Conservation (phyloP, 495 filamentous ascomycete species). For the Aspergillus haitiensis region DNA sequence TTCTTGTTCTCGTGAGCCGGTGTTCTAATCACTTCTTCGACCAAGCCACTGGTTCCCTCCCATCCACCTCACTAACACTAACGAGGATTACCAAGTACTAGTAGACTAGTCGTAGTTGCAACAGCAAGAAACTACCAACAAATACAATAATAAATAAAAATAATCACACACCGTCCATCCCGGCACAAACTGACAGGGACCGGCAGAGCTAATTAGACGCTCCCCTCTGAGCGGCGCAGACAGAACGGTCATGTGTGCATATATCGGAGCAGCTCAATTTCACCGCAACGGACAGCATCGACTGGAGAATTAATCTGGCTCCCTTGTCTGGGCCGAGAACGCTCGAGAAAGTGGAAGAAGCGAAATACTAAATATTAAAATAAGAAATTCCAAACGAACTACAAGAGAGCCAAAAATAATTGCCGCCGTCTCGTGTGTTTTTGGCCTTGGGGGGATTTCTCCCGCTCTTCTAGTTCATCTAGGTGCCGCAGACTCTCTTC, state of each 20-base stretch:
- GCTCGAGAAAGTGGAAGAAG: no score
- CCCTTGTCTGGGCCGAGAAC: slow-evolving; percentile 4
- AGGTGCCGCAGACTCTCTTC: slow-evolving; percentile 6
- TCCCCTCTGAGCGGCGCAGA: slow-evolving; percentile 33
- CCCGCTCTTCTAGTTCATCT: slow-evolving; percentile 11
- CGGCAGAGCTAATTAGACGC: slow-evolving; percentile 32
- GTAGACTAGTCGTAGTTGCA: slow-evolving; percentile 5
- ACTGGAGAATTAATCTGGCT: slow-evolving; percentile 4
- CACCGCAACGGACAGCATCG: slow-evolving; percentile 23
- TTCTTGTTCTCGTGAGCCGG: slow-evolving; percentile 7
- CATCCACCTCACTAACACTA: slow-evolving; percentile 9
- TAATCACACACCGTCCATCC: slow-evolving; percentile 3
- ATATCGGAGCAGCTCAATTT: slow-evolving; percentile 30
- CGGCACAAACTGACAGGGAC: slow-evolving; percentile 23
- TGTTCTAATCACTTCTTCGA: slow-evolving; percentile 15
- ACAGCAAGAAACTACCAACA: background rate
- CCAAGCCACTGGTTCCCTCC: slow-evolving; percentile 21
- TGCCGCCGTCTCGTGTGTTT: slow-evolving; percentile 20
- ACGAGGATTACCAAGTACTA: slow-evolving; percentile 13
- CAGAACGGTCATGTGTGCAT: slow-evolving; percentile 44
- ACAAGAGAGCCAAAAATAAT: slow-evolving; percentile 6
- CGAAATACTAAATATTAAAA: no score
- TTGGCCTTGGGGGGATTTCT: slow-evolving; percentile 8
- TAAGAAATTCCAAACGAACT: no score
- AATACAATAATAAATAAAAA: background rate